Percentiles rank a stretch among this genome's conserved stretches.
Conservation (phyloP, 192 early-diverging fungal species). For the Backusella parvicylindrica region DNA sequence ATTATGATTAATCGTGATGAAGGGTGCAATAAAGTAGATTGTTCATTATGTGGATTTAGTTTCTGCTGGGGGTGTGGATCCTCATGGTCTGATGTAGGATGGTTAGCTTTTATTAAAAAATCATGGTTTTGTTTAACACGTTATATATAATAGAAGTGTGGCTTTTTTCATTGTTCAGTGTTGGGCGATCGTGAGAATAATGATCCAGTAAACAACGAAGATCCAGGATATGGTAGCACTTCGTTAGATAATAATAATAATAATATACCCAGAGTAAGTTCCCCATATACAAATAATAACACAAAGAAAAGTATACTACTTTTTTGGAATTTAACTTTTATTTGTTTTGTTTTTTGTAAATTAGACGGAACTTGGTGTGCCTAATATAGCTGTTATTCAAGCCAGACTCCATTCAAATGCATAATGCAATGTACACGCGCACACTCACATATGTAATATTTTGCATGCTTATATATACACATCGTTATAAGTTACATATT, state of each 20-base stretch:
- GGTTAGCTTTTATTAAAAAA: background rate
- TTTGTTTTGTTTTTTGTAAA: background rate
- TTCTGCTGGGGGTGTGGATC: conserved; percentile 64
- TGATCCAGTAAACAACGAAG: background rate
- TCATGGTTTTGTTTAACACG: background rate
- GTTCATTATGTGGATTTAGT: conserved; percentile 57
- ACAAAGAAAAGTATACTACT: background rate
- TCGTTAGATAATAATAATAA: background rate
- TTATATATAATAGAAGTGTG: conserved; percentile 35
- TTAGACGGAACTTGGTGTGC: conserved; percentile 60
- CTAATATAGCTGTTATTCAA: conserved; percentile 42
- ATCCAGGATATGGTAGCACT: background rate
- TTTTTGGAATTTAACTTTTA: background rate
- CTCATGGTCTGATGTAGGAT: conserved; percentile 46
- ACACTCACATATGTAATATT: background rate
- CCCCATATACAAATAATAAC: background rate
- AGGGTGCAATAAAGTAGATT: conserved; percentile 71
- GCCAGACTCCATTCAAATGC: conserved; percentile 6
- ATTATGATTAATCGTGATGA: conserved; percentile 66
- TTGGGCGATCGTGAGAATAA: background rate
- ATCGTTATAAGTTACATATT: background rate
- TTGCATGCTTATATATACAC: background rate
- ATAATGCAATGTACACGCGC: background rate
- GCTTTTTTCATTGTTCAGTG: conserved; percentile 54
- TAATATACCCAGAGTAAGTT: conserved; percentile 2